Base-by-base conservation (phyloP, 2,329 filamentous ascomycete species). In the Balansia obtecta region DNA sequence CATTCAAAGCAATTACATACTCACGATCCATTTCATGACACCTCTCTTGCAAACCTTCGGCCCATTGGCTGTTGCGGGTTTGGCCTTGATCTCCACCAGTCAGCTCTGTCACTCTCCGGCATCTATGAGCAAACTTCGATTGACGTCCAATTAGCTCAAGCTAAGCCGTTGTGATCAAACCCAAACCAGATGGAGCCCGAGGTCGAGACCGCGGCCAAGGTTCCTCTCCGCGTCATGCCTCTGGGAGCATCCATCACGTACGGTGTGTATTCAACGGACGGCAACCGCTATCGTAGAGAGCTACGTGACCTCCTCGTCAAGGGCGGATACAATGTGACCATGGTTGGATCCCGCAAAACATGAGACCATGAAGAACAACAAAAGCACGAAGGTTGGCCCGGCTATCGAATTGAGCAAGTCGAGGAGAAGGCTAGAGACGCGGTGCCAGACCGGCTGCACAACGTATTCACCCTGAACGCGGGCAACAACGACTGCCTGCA, bases 311-410 rank as follows among this genome's bases (percentile, higher is more conserved):
- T 63, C 32, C 62, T 71, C 37, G 38, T 54, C n/a, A 52, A 53
- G n/a, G 57, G 60, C 18, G 65, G 64, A 32, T 66, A 65, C 61
- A 52, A 52, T 20, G 61, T 67, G 37, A 33, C 55, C 51, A 50
- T 58, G 54, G 49, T 56, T 45, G 44, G 71, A 20, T 66, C 61
- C n/a, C 61, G 60, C 32, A 54, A 63, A 63, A 16, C 55, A 59
- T 44, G 70, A 70, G 39, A 60, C 54, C 51, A 72, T 73, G 69
- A 37, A 18, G 20, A 61, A 70, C 57, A 68, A 68, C 56, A 64
- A 70, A 64, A 70, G 12, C 65, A 70, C 54, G 72, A 75, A 55
- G 71, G 71, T 34, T 71, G 71, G 64, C 64, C 68, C 0, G 71
- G 67, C 22, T 60, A 62, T 42, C 65, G 67, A 45, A 66, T 75